Percentiles rank a stretch among this genome's conserved stretches.
Conservation (phyloP, 1,284 basidiomycete species). For the Caloboletus inedulis region DNA sequence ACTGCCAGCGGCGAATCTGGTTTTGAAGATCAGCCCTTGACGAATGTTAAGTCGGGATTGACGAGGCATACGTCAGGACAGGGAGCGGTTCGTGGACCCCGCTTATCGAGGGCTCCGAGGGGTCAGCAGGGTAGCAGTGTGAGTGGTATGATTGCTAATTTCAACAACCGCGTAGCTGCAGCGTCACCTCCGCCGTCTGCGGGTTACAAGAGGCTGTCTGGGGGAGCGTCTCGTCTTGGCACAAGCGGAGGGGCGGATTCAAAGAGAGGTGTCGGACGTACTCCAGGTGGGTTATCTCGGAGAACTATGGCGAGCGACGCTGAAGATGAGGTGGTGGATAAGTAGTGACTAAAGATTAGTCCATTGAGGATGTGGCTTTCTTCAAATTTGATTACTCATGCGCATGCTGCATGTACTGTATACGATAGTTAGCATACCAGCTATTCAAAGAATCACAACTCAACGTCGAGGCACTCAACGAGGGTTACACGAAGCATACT, state of each 20-base stretch:
- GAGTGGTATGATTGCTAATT: conserved; percentile 50
- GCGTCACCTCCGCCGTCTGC: conserved; percentile 41
- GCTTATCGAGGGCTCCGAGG: conserved; percentile 47
- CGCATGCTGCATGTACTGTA: not conserved
- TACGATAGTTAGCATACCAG: too few species aligned
- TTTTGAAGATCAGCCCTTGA: conserved; percentile 35
- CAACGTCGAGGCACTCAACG: too few species aligned
- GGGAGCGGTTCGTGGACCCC: conserved; percentile 50
- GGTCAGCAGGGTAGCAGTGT: conserved; percentile 43
- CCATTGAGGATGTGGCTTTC: not conserved
- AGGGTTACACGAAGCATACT: conserved; percentile 31
- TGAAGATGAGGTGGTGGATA: conserved; percentile 63
- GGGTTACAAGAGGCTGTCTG: conserved; percentile 44
- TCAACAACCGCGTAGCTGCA: conserved; percentile 47
- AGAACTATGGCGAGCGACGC: conserved; percentile 79
- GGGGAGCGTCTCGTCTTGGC: conserved; percentile 35
- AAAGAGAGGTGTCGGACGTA: conserved; percentile 40
- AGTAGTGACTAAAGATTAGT: conserved; percentile 12
- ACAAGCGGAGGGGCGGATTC: conserved; percentile 24
- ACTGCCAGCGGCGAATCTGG: conserved; percentile 31
- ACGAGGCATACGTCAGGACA: conserved; percentile 45
- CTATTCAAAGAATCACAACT: too few species aligned
- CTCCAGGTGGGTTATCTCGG: conserved; percentile 59
- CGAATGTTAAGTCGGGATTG: conserved; percentile 32
- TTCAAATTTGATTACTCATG: conserved; percentile 1